Conservation (phyloP, 2,329 filamentous ascomycete species). For the Laburnicola sp. region DNA sequence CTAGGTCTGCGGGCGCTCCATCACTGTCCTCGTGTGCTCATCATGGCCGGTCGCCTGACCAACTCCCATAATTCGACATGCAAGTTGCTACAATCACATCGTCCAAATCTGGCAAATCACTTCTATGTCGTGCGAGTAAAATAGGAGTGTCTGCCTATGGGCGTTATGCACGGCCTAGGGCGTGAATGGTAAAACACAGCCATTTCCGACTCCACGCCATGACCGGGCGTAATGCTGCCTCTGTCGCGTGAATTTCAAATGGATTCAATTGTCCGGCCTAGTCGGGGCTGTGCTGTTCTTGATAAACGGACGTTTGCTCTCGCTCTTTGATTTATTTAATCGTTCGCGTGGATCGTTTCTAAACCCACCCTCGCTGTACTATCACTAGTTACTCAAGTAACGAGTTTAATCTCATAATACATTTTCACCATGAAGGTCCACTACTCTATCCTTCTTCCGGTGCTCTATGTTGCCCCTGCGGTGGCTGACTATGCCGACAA, state of each 20-base stretch:
- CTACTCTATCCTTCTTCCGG: constrained; percentile 15
- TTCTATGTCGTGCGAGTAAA: background rate
- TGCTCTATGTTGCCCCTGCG: constrained; percentile 17
- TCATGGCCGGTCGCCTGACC: background rate
- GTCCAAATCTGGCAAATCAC: background rate
- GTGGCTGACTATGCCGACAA: constrained; percentile 32
- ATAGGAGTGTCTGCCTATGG: background rate
- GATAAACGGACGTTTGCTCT: background rate
- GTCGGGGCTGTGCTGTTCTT: background rate
- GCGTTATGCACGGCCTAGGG: background rate
- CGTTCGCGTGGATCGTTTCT: background rate
- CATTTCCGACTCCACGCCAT: background rate
- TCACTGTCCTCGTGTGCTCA: background rate
- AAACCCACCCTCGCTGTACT: background rate
- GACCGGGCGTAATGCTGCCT: background rate
- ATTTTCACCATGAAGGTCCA: constrained; percentile 27
- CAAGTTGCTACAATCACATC: background rate
- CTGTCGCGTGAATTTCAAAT: background rate
- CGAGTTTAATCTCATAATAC: background rate
- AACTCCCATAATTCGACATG: background rate
- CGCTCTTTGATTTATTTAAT: background rate
- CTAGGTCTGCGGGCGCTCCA: background rate
- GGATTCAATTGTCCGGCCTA: background rate
- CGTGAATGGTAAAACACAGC: background rate
- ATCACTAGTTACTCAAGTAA: background rate